These are phyloP conservation scores for Candida nemodendra DNA, from an alignment of 805 yeast species.

Conservation along the genomic window DNA sequence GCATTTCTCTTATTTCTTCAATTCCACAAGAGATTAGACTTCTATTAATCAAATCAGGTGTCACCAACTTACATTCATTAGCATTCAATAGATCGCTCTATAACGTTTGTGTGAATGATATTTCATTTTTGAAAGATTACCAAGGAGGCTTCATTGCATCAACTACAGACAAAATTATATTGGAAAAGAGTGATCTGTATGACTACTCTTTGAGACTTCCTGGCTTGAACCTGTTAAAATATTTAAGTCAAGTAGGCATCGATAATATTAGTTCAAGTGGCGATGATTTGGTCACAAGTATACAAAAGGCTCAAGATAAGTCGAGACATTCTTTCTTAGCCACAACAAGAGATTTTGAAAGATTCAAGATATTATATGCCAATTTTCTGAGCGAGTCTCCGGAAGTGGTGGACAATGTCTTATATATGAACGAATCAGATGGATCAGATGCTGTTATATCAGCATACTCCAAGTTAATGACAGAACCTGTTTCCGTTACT, in stretches of 20 bases:
- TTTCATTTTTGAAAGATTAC: constrained; percentile 34
- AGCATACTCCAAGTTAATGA: constrained; percentile 20
- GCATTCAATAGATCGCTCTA: constrained; percentile 51
- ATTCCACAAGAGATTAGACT: constrained; percentile 54
- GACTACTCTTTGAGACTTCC: constrained; percentile 42
- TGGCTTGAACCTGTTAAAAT: constrained; percentile 1
- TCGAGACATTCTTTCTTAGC: constrained; percentile 21
- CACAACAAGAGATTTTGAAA: constrained; percentile 38
- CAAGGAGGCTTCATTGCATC: constrained; percentile 50
- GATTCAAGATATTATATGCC: constrained; percentile 32
- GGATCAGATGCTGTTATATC: constrained; percentile 16
- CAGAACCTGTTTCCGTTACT: constrained; percentile 53
- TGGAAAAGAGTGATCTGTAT: constrained; percentile 50
- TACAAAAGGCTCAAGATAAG: constrained; percentile 13
- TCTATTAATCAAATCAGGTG: constrained; percentile 29
- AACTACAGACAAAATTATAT: constrained; percentile 65
- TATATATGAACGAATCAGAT: constrained; percentile 8
- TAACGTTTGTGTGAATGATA: constrained; percentile 61
- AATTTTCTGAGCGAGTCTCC: constrained; percentile 11
- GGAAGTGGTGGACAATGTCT: constrained; percentile 1
- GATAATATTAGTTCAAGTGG: constrained; percentile 2
- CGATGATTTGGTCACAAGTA: constrained; percentile 20
- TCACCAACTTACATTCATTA: constrained; percentile 16
- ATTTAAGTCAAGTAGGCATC: not conserved
- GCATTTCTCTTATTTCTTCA: constrained; percentile 58